phyloP scores from a whole-genome alignment of 768 basidiomycete genomes.

The Kwoniella europaea region DNA sequence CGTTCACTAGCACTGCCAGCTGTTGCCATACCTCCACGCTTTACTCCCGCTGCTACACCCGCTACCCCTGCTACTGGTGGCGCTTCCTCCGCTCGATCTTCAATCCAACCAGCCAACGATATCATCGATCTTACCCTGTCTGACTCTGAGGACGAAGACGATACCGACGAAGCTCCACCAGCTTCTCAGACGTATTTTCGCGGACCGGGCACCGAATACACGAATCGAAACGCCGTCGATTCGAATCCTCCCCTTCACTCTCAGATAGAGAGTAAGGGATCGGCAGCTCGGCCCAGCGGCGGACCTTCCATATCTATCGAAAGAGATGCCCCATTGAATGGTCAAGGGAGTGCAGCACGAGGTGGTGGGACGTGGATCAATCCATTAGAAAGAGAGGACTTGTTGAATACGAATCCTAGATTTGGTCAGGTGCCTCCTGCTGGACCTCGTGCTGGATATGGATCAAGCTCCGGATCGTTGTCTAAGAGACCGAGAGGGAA shows the following conservation, averaged over 20 bases:
- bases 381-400: not conserved
- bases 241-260: conserved; percentile 25
- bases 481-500: conserved; percentile 19
- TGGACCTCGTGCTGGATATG: not conserved
- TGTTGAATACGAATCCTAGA: not conserved
- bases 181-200: conserved; percentile 39
- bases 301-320: not conserved
- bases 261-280: conserved; percentile 10
- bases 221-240: conserved; percentile 41
- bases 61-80: conserved; percentile 6
- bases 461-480: conserved; percentile 12
- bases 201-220: conserved; percentile 41
- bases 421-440: not conserved
- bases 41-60: conserved; percentile 5
- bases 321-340: not conserved
- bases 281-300: conserved; percentile 22
- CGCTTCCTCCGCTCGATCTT: conserved; percentile 18
- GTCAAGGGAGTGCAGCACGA: conserved; percentile 9
- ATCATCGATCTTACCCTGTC: conserved; percentile 46
- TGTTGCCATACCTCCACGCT: not conserved
- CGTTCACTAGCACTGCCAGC: conserved; percentile 13
- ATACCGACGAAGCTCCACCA: conserved; percentile 15
- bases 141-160: conserved; percentile 41
- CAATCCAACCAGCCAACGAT: conserved; percentile 21
- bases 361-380: conserved; percentile 11